These are phyloP conservation scores for Blastobotrys malaysiensis DNA, from an alignment of 1,139 yeast genomes.

Conservation along the genomic window DNA sequence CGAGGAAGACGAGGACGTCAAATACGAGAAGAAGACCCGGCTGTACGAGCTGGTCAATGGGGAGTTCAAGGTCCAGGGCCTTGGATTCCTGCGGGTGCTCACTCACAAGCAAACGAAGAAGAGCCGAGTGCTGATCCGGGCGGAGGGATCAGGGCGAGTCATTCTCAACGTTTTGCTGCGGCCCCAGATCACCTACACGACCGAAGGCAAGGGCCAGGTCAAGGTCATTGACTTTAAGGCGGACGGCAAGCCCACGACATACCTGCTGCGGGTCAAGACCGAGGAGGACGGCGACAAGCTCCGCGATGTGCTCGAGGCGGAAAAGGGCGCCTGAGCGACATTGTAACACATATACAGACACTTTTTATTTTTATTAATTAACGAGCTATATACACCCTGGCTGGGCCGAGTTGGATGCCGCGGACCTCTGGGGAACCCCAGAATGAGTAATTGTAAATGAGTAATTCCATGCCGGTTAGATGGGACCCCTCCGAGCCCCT, in stretches of 20 bases:
- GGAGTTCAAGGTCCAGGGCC: slow-evolving; percentile 45
- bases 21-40: slow-evolving; percentile 66
- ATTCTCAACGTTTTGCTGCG: slow-evolving; percentile 59
- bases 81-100: slow-evolving; percentile 76
- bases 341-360: not conserved
- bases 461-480: not conserved
- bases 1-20: slow-evolving; percentile 71
- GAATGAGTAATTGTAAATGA: not conserved
- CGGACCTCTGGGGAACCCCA: not conserved
- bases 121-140: slow-evolving; percentile 69
- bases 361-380: not conserved
- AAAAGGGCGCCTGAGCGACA: slow-evolving; percentile 5
- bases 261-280: slow-evolving; percentile 67
- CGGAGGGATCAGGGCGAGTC: slow-evolving; percentile 86
- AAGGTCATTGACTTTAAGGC: slow-evolving; percentile 53
- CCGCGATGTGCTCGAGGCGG: slow-evolving; percentile 44
- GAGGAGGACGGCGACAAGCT: slow-evolving; percentile 64
- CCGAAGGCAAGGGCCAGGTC: slow-evolving; percentile 36
- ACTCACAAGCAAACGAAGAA: slow-evolving; percentile 54
- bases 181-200: slow-evolving; percentile 47
- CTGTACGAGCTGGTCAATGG: slow-evolving; percentile 49
- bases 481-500: not conserved
- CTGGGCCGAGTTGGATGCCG: not conserved
- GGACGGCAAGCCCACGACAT: slow-evolving; percentile 49
- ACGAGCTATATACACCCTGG: no score